Percentiles rank a stretch among this genome's conserved stretches.
Evolutionary conservation across 2,329 filamentous ascomycete species (phyloP).

Genomic region (Ophiosphaerella narmari): DNA sequence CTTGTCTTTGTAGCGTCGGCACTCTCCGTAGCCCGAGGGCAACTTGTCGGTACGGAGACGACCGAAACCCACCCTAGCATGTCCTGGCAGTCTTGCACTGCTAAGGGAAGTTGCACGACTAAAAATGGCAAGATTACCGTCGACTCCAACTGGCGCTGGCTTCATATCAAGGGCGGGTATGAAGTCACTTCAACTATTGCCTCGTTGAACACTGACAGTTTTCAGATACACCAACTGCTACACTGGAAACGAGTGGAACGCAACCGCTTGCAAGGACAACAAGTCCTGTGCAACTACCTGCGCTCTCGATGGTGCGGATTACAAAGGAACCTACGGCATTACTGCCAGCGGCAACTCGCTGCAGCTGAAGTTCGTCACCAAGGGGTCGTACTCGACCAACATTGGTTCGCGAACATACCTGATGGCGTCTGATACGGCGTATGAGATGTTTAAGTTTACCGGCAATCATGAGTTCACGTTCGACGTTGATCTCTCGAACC

Average conservation of each 20-base stretch:
- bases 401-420: slow-evolving; percentile 46
- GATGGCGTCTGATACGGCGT: slow-evolving; percentile 40
- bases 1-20: slow-evolving; percentile 52
- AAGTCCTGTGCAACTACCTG: slow-evolving; percentile 41
- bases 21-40: slow-evolving; percentile 52
- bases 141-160: slow-evolving; percentile 56
- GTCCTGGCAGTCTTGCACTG: slow-evolving; percentile 45
- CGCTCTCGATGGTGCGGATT: slow-evolving; percentile 48
- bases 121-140: slow-evolving; percentile 44
- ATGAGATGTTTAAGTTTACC: slow-evolving; percentile 44
- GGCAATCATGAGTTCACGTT: slow-evolving; percentile 53
- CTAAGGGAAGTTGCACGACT: slow-evolving; percentile 42
- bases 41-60: slow-evolving; percentile 47
- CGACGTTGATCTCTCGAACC: slow-evolving; percentile 57
- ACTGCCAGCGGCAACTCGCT: slow-evolving; percentile 57
- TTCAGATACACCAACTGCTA: slow-evolving; percentile 46
- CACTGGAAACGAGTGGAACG: slow-evolving; percentile 49
- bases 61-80: slow-evolving; percentile 48
- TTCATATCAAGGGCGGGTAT: slow-evolving; percentile 45
- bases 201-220: neutral
- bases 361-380: slow-evolving; percentile 61
- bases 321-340: slow-evolving; percentile 50
- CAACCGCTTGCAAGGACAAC: slow-evolving; percentile 42
- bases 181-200: neutral
- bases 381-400: slow-evolving; percentile 49